Evolutionary conservation across 164 flowering plant species (phyloP).

Genomic region (Taxillus chinensis): DNA sequence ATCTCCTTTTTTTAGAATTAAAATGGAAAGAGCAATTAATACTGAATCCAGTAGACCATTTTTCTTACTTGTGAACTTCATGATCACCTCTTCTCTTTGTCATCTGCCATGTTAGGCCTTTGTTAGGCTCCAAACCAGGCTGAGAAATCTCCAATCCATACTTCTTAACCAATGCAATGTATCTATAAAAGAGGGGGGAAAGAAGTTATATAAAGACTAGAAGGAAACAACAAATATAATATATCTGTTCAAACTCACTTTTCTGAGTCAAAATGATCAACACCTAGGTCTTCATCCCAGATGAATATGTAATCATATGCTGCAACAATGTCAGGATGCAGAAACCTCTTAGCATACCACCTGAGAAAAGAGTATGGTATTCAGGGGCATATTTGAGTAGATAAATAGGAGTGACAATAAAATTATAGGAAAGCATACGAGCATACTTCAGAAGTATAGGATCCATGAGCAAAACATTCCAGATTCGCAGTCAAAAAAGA

Average conservation of each 20-base stretch:
- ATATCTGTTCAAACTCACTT: slow-evolving; percentile 36
- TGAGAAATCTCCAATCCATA: slow-evolving; percentile 92
- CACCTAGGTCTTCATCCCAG: slow-evolving; percentile 99
- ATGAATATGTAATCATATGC: slow-evolving; percentile 86
- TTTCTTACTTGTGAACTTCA: slow-evolving; percentile 90
- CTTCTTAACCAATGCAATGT: slow-evolving; percentile 60
- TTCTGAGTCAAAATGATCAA: slow-evolving; percentile 81
- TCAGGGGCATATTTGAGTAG: too few species aligned
- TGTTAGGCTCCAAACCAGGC: slow-evolving; percentile 74
- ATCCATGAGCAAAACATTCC: neutral
- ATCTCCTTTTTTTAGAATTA: too few species aligned
- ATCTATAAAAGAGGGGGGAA: slow-evolving; percentile 25
- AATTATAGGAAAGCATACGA: slow-evolving; percentile 1
- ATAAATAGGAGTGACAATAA: too few species aligned
- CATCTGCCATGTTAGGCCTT: slow-evolving; percentile 72
- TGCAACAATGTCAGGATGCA: slow-evolving; percentile 94
- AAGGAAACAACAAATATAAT: neutral
- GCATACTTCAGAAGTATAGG: neutral
- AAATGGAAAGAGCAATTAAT: neutral
- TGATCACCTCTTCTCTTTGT: slow-evolving; percentile 59
- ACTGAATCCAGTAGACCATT: neutral
- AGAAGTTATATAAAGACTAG: neutral
- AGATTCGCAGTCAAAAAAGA: neutral
- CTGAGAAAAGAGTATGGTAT: slow-evolving; percentile 17
- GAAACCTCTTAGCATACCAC: slow-evolving; percentile 97